These are phyloP conservation scores for Dioscorea zingiberensis DNA, from an alignment of 106 monocot species.

Conservation along the genomic window DNA sequence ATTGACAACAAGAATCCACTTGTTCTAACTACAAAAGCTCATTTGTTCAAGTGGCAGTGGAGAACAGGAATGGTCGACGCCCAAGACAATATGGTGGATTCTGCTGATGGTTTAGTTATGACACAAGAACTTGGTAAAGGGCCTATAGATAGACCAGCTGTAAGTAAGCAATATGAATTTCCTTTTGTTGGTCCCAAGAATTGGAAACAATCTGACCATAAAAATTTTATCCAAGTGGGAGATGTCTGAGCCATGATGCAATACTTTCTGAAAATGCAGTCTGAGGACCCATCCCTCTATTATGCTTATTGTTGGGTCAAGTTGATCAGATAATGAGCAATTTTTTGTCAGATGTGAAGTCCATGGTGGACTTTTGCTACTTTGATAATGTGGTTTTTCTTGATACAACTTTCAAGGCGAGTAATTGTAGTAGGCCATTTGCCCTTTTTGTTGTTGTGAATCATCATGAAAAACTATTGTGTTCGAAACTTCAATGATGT, in stretches of 20 bases:
- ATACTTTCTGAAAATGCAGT: slow-evolving; percentile 23
- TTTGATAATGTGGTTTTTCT: slow-evolving; percentile 35
- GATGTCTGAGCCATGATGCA: slow-evolving; percentile 34
- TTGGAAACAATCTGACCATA: slow-evolving; percentile 15
- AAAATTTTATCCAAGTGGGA: slow-evolving; percentile 10
- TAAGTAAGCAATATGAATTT: background rate
- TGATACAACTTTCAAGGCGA: slow-evolving; percentile 23
- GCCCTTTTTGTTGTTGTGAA: slow-evolving; percentile 26
- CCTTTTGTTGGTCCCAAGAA: slow-evolving; percentile 14
- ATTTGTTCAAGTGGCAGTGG: slow-evolving; percentile 44
- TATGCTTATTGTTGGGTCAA: slow-evolving; percentile 25
- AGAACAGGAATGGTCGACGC: slow-evolving; percentile 6
- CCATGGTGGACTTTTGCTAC: slow-evolving; percentile 18
- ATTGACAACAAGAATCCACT: too few relatives aligned
- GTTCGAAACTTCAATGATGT: slow-evolving; percentile 32
- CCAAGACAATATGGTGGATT: slow-evolving; percentile 9
- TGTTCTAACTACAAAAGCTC: slow-evolving; percentile 30
- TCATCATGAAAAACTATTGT: slow-evolving; percentile 30
- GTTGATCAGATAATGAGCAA: slow-evolving; percentile 16
- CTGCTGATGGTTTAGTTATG: background rate
- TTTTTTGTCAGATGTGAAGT: slow-evolving; percentile 40
- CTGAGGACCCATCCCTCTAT: slow-evolving; percentile 24
- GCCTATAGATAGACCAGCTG: background rate
- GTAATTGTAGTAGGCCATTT: slow-evolving; percentile 23
- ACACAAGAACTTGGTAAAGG: background rate